Evolutionary conservation across 2,329 filamentous ascomycete species (phyloP), one percentile per base, ranked within the genome.

Genomic region (Penicillium sp.): DNA sequence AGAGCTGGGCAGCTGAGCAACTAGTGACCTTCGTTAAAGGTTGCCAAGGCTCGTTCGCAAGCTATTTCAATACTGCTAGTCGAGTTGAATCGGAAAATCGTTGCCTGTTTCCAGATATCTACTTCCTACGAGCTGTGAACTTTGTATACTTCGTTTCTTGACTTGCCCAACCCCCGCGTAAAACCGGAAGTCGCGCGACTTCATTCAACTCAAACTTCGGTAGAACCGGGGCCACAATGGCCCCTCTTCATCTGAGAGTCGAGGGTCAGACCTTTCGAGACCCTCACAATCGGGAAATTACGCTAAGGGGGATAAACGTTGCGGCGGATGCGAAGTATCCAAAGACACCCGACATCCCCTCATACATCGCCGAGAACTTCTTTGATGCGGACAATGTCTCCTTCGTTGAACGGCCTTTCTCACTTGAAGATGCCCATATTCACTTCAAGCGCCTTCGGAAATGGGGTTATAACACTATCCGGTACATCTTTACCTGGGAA

Each of bases 401-500:
- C 22, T 99, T 99, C 69, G 89, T 93, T 63, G 84, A 86, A 57
- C 84, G 92, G 2, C 94, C 94, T 0, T 99, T 99, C 65, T 80
- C 88, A 4, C 82, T 90, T 46, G 85, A 90, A 48, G 90, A 97
- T 63, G 91, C 94, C 1, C 88, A 90, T 66, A 80, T 84, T 16
- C 94, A 99, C 73, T 97, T 99, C 73, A 84, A 89, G 13, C 84
- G 92, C 42, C 76, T 99, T 62, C 90, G 88, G 67, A 87, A 89
- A 67, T 96, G 88, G 80, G 94, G 94, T 14, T 99, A 96, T 81
- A 99, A 97, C 74, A 92, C 90, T 0, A 92, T 99, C 64, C 85
- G 94, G 70, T 99, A 99, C 74, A 81, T 99, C 65, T 99, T 97
- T 72, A 97, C 94, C 0, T 99, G 94, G 94, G 94, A 99, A 75